Evolutionary conservation across 2,329 filamentous ascomycete species (phyloP), one percentile per base, ranked within the genome.

Genomic region (Phialophora chinensis): DNA sequence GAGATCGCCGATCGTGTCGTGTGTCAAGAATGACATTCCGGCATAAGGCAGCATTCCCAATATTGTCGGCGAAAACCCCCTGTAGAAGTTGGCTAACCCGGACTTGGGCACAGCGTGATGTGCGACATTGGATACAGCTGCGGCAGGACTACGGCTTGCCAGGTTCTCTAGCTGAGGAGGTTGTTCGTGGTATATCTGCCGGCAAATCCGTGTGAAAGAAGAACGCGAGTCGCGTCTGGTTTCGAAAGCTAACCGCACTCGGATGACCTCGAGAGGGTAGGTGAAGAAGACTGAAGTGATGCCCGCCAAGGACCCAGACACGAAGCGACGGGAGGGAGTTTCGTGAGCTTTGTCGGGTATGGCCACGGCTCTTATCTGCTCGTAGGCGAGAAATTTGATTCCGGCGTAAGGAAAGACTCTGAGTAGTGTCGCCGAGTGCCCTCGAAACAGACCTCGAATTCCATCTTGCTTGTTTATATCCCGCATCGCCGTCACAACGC

Each of bases 351-450:
- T 87, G 44, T 80, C 82, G 1, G 86, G 86, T 68, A 99, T 98
- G 35, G 98, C 75, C 14, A 89, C 74, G 12, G 90, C 87, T 66
- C 95, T 91, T 71, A 97, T 92, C 79, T 99, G 95, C 78, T 99
- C 95, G 81, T 99, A 99, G 54, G 94, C 93, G 50, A 99, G 86
- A 75, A 99, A 99, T 76, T 99, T 99, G 79, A 98, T 97, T 54
- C 91, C 94, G 17, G 94, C 95, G 78, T 99, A 99, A 5, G 95
- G 95, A 74, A 98, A 99, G 69, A 99, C 96, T 70, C 95, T 90
- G 60, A 98, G 84, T 2, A 99, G 83, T 0, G 95, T 99, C 2
- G 93, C 95, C 3, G 93, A 97, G 78, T 99, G 95, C 6, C 95
- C 95, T 60, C 95, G 90, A 80, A 93, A 99, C 6, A 99, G 84